Conservation (phyloP, 2,329 filamentous ascomycete genomes). For the Fusarium sp. region DNA sequence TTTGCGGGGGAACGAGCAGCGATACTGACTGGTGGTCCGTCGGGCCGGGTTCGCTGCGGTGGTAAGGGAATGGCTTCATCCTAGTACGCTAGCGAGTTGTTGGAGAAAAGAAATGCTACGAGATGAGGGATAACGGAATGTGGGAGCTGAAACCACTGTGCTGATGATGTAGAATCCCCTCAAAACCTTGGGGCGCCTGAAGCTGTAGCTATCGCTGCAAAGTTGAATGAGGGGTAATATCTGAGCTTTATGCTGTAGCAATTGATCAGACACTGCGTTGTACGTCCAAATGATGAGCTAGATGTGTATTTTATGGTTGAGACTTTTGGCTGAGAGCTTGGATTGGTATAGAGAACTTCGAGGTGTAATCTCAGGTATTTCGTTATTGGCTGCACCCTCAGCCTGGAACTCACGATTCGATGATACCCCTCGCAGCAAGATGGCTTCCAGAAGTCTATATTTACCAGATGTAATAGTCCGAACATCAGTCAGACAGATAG, state of each 20-base stretch:
- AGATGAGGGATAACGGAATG: neutral
- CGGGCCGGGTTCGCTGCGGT: neutral
- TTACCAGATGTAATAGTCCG: fast-evolving
- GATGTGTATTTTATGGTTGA: too few species aligned
- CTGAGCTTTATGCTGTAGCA: too few species aligned
- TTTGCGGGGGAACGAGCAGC: neutral
- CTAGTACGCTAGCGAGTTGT: neutral
- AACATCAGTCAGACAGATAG: too few species aligned
- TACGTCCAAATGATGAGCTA: too few species aligned
- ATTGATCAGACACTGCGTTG: too few species aligned
- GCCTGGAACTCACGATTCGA: fast-evolving
- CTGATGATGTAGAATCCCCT: neutral
- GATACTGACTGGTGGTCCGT: neutral
- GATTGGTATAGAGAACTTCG: fast-evolving
- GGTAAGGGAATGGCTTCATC: too few species aligned
- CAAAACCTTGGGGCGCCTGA: neutral
- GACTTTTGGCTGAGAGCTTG: too few species aligned
- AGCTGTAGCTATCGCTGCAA: too few species aligned
- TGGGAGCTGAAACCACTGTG: neutral
- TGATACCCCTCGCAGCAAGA: fast-evolving
- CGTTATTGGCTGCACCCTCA: too few species aligned
- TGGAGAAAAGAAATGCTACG: neutral
- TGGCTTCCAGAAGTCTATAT: too few species aligned
- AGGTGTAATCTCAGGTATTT: too few species aligned
- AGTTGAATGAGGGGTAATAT: too few species aligned